Conservation (phyloP, 768 basidiomycete species). For the Butyriboletus loyo region DNA sequence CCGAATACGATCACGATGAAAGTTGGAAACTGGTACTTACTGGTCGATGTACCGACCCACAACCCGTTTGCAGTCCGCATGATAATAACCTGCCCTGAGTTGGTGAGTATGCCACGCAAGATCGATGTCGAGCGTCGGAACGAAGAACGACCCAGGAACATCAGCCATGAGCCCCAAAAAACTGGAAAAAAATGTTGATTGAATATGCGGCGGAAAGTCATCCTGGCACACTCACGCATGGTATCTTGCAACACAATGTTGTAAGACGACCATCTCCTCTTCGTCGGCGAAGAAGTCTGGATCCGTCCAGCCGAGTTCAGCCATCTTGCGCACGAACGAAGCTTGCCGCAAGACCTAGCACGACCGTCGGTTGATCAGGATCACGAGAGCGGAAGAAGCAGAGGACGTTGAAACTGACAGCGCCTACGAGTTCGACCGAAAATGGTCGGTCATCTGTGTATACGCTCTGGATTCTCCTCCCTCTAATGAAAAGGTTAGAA, state of each 20-base stretch:
- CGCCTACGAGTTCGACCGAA: constrained; percentile 54
- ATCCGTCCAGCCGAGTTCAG: constrained; percentile 48
- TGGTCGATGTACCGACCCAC: constrained; percentile 52
- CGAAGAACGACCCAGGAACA: constrained; percentile 42
- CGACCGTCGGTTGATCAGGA: neutral
- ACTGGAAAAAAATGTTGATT: constrained; percentile 2
- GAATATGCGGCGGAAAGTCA: neutral
- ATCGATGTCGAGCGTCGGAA: constrained; percentile 67
- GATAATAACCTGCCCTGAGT: constrained; percentile 43
- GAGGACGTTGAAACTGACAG: constrained; percentile 34
- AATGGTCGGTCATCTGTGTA: constrained; percentile 50
- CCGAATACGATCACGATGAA: neutral
- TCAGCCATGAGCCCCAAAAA: constrained; percentile 57
- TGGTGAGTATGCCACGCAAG: constrained; percentile 74
- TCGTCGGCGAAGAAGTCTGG: constrained; percentile 37
- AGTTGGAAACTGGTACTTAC: constrained; percentile 32
- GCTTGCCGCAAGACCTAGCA: constrained; percentile 51
- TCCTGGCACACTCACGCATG: constrained; percentile 41
- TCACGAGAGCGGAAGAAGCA: neutral
- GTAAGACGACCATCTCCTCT: constrained; percentile 41
- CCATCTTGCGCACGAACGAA: constrained; percentile 54
- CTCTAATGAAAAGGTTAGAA: constrained; percentile 22
- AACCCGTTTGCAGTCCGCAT: constrained; percentile 35
- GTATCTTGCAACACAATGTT: constrained; percentile 54
- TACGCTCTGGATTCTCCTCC: constrained; percentile 40